Evolutionary conservation across 306 rosid species (phyloP).

Genomic region (Medicago truncatula): DNA sequence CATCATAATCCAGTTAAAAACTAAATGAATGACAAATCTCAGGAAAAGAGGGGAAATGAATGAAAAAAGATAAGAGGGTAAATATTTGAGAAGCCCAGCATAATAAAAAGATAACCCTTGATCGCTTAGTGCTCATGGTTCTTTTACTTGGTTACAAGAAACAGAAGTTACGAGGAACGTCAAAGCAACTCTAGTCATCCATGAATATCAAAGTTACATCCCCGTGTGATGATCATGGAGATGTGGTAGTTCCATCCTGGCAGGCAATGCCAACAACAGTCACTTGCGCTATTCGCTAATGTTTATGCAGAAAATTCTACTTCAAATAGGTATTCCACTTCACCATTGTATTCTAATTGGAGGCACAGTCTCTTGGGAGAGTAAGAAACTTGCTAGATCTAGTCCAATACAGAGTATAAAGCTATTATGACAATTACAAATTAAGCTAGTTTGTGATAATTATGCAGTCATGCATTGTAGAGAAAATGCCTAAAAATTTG

Average conservation of each 20-base stretch:
- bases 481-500: too few relatives aligned
- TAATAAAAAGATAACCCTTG: not conserved
- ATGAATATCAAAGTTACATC: not conserved
- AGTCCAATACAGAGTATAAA: not conserved
- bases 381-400: slow-evolving; percentile 1
- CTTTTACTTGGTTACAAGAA: slow-evolving; percentile 2
- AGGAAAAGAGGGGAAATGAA: not conserved
- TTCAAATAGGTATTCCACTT: not conserved
- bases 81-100: slow-evolving; percentile 1
- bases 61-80: not conserved
- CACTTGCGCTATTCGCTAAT: not conserved
- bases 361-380: not conserved
- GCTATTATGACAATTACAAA: slow-evolving; percentile 12
- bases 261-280: not conserved
- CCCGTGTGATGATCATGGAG: not conserved
- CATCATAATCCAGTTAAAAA: slow-evolving; percentile 5
- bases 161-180: not conserved
- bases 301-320: slow-evolving; percentile 1
- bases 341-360: slow-evolving; percentile 6
- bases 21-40: slow-evolving; percentile 2
- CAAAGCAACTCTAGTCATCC: not conserved
- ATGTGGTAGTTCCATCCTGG: slow-evolving; percentile 16
- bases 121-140: not conserved
- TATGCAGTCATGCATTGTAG: too few relatives aligned
- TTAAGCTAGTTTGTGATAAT: not conserved